Percentiles rank a stretch among this genome's conserved stretches.
Evolutionary conservation across 2,329 filamentous ascomycete species (phyloP).

Genomic region (Hirsutella rhossiliensis): DNA sequence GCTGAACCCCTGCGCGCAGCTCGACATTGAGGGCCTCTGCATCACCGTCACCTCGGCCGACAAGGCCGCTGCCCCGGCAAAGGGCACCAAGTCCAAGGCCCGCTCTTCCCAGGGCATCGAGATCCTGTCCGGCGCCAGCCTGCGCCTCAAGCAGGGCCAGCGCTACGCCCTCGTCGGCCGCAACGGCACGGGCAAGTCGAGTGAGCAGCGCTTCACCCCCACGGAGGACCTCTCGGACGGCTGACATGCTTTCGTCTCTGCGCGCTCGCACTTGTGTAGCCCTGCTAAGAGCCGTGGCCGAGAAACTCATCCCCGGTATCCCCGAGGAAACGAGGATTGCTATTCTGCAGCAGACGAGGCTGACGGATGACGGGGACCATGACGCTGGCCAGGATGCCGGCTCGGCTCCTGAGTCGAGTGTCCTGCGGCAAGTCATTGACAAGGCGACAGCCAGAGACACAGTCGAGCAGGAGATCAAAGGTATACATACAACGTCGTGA

Average conservation of each 20-base stretch:
- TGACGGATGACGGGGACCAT: slow-evolving; percentile 12
- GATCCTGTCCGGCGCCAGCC: slow-evolving; percentile 55
- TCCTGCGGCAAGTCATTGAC: slow-evolving; percentile 58
- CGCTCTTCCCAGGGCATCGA: slow-evolving; percentile 40
- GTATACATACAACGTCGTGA: slow-evolving; percentile 19
- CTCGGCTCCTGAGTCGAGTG: slow-evolving; percentile 21
- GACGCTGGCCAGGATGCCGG: slow-evolving; percentile 12
- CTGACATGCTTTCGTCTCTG: not conserved
- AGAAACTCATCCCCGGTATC: slow-evolving; percentile 68
- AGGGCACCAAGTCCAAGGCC: slow-evolving; percentile 38
- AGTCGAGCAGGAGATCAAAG: slow-evolving; percentile 46
- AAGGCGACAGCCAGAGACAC: slow-evolving; percentile 42
- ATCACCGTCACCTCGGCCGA: slow-evolving; percentile 47
- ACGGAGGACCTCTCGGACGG: too few species aligned
- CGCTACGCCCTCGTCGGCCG: slow-evolving; percentile 70
- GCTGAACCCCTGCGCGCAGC: slow-evolving; percentile 27
- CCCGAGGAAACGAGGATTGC: slow-evolving; percentile 52
- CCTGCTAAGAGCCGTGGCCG: slow-evolving; percentile 60
- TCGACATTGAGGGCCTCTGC: slow-evolving; percentile 61
- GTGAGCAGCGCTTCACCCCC: too few species aligned
- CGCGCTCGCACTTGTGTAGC: slow-evolving; percentile 38
- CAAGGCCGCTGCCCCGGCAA: slow-evolving; percentile 23
- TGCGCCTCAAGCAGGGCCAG: slow-evolving; percentile 60
- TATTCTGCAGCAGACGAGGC: slow-evolving; percentile 55
- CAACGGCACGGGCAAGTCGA: slow-evolving; percentile 78